Conservation (phyloP, 306 rosid genomes). For the Corylus avellana region DNA sequence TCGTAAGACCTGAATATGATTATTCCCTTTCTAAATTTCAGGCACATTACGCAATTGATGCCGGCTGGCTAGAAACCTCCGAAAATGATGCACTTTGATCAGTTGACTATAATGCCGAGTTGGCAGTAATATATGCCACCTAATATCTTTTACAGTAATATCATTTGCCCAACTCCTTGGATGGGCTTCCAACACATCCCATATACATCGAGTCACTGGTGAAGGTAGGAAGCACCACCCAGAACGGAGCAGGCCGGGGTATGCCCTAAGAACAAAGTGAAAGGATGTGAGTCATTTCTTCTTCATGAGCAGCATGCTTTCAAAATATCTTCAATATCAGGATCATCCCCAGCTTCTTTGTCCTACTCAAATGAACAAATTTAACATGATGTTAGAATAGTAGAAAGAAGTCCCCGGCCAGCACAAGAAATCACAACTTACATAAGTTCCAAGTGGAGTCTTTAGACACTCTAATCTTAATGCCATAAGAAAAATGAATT, state of each 20-base stretch:
- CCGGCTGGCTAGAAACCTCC: too few relatives aligned
- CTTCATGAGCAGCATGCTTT: constrained; percentile 69
- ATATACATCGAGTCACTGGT: background rate
- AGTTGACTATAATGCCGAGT: background rate
- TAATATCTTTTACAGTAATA: background rate
- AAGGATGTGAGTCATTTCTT: background rate
- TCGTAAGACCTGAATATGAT: too few relatives aligned
- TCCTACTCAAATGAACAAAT: constrained; percentile 49
- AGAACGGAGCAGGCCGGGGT: background rate
- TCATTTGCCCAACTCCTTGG: background rate
- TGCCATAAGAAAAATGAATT: background rate
- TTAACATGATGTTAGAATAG: constrained; percentile 12
- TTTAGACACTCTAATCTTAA: background rate
- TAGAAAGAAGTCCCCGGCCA: background rate
- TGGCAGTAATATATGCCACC: background rate
- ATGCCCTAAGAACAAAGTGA: background rate
- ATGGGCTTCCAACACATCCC: background rate
- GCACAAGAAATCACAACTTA: constrained; percentile 4
- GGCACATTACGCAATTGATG: too few relatives aligned
- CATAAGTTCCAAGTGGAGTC: background rate
- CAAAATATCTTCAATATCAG: constrained; percentile 74
- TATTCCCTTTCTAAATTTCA: too few relatives aligned
- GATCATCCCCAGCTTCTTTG: constrained; percentile 96
- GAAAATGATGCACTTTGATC: too few relatives aligned
- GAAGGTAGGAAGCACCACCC: background rate